These are phyloP conservation scores for bread wheat (Triticum aestivum) DNA, from an alignment of 176 grass and related monocot genomes.

Conservation along the genomic window IWGSC_CS_RefSeq_v2.1 NC_057801.1:38175064-38175563, in stretches of 20 bases:
- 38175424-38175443: not conserved
- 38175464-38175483: not conserved
- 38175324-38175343: too few relatives aligned
- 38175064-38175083: too few relatives aligned
- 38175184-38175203: not conserved
- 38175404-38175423: not conserved
- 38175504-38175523: too few relatives aligned
- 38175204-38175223: too few relatives aligned
- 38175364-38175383: too few relatives aligned
- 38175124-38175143: not conserved
- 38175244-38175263: too few relatives aligned
- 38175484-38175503: not conserved
- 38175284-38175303: too few relatives aligned
- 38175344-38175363: too few relatives aligned
- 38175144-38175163: not conserved
- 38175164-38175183: not conserved
- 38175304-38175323: too few relatives aligned
- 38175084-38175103: not conserved
- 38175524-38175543: not conserved
- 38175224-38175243: too few relatives aligned
- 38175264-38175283: too few relatives aligned
- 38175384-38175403: not conserved
- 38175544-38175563: not conserved
- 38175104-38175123: not conserved
- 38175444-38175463: not conserved